Percentiles rank a stretch among this genome's conserved stretches.
Conservation (phyloP, 129 eudicot genomes). For the Chrysanthemum seticuspe region DNA sequence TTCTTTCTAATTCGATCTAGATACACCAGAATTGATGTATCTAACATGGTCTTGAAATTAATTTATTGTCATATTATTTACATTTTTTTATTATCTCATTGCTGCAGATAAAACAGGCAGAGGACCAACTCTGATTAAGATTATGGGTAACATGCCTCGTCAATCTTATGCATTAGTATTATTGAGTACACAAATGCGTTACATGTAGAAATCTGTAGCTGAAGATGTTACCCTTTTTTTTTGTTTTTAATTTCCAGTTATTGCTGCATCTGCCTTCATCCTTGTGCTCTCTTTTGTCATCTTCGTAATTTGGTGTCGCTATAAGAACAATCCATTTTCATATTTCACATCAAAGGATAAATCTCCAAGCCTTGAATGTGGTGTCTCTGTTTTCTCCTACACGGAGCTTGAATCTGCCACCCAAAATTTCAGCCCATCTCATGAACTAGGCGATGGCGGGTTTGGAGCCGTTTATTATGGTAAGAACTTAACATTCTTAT, state of each 20-base stretch:
- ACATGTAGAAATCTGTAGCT: slow-evolving; percentile 3
- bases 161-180: not conserved
- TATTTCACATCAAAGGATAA: slow-evolving; percentile 21
- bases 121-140: not conserved
- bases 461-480: slow-evolving; percentile 69
- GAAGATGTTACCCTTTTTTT: not conserved
- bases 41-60: not conserved
- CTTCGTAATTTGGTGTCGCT: slow-evolving; percentile 32
- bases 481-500: slow-evolving; percentile 20
- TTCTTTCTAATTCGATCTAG: not conserved
- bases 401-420: slow-evolving; percentile 59
- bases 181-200: not conserved
- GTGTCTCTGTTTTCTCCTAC: slow-evolving; percentile 53
- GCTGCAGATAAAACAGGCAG: not conserved
- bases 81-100: not conserved
- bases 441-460: slow-evolving; percentile 61
- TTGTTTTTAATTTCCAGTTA: slow-evolving; percentile 26
- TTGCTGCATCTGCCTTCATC: slow-evolving; percentile 26
- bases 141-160: slow-evolving; percentile 11
- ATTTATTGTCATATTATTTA: not conserved
- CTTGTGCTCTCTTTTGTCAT: slow-evolving; percentile 20
- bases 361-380: slow-evolving; percentile 35
- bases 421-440: slow-evolving; percentile 38
- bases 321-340: slow-evolving; percentile 21
- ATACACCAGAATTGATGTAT: not conserved